Evolutionary conservation across 352 stramenopile species (phyloP).

Genomic region (Discostella stelligera): DNA sequence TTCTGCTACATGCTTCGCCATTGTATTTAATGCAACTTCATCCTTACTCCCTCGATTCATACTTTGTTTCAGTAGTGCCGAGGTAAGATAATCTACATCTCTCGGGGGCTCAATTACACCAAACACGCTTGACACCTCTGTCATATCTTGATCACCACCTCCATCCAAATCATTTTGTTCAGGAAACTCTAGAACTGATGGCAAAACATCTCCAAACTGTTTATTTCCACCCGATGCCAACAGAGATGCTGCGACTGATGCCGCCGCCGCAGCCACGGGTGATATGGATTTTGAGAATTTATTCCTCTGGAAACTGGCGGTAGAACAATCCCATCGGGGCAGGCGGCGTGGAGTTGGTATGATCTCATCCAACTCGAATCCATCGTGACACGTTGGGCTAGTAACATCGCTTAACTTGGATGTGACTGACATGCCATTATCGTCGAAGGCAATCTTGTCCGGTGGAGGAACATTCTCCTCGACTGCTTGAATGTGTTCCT

Average conservation of each 20-base stretch:
- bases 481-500: background rate
- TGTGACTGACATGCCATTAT: constrained; percentile 16
- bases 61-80: too few relatives aligned
- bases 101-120: too few relatives aligned
- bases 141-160: too few relatives aligned
- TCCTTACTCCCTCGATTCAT: background rate
- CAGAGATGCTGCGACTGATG: constrained; percentile 6
- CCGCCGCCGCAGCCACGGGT: constrained; percentile 6
- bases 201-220: background rate
- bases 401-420: constrained; percentile 49
- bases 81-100: too few relatives aligned
- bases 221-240: background rate
- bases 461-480: background rate
- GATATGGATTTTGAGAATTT: background rate
- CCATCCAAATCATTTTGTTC: constrained; percentile 1
- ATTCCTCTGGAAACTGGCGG: constrained; percentile 5
- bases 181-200: background rate
- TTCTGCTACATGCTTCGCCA: background rate
- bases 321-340: background rate
- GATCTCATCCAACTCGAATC: constrained; percentile 22
- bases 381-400: constrained; percentile 32
- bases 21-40: constrained; percentile 6
- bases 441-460: background rate
- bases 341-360: background rate
- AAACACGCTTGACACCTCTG: too few relatives aligned